phyloP scores from a whole-genome alignment of 2,329 filamentous ascomycete species.

The Metarhizium robertsii region DNA sequence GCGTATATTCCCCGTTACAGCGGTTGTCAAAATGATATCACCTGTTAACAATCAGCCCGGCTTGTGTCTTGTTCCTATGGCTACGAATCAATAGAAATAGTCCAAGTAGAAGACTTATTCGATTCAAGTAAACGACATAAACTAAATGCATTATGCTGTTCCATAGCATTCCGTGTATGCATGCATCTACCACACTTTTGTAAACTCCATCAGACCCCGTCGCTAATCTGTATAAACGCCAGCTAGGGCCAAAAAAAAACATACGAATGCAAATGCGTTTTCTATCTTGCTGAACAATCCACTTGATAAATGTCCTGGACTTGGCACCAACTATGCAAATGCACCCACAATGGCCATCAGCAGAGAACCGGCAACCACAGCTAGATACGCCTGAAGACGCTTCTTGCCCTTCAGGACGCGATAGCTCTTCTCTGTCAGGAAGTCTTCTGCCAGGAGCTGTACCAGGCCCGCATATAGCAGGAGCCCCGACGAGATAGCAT shows the following conservation, averaged over 20 bases:
- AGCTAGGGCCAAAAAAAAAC: not conserved
- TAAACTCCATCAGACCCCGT: no score
- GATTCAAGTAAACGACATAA: no score
- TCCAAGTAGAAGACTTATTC: no score
- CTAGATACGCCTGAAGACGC: slow-evolving; percentile 51
- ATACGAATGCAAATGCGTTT: not conserved
- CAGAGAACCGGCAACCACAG: slow-evolving; percentile 54
- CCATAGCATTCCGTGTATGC: no score
- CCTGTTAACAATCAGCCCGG: no score
- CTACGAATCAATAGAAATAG: no score
- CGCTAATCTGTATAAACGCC: not conserved
- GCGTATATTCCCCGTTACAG: no score
- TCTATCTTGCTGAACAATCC: not conserved
- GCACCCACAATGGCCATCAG: slow-evolving; percentile 66
- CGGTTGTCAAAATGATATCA: no score
- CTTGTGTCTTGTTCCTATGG: no score
- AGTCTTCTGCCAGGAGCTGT: slow-evolving; percentile 78
- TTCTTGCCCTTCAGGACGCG: slow-evolving; percentile 51
- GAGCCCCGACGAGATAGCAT: slow-evolving; percentile 73
- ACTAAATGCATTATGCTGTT: no score
- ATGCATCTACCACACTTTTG: no score
- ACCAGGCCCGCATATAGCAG: slow-evolving; percentile 76
- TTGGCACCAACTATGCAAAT: slow-evolving; percentile 44
- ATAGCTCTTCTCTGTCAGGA: slow-evolving; percentile 68
- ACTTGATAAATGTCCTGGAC: not conserved